Evolutionary conservation across 2,329 filamentous ascomycete species (phyloP), one percentile per base, ranked within the genome.

Genomic region (Cyphellophora attinorum): DNA sequence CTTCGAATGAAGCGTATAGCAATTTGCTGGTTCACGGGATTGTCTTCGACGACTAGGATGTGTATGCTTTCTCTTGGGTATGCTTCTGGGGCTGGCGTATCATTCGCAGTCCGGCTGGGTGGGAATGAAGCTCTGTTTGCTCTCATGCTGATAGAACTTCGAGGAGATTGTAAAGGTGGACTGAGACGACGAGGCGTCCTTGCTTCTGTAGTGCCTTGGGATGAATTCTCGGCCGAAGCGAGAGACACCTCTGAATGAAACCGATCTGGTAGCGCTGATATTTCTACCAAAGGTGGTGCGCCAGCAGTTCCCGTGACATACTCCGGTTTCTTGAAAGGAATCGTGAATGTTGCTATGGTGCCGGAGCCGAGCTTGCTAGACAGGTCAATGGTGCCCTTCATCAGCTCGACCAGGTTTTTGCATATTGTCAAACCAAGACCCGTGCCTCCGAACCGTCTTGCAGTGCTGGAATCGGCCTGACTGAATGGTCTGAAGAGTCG

Each of bases 11-110:
- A 83, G 49, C 79, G 82, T 16, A 79, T 70, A 2, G 83, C 82
- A 43, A 85, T 85, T 51, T 83, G 79, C 51, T 85, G 79, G 46
- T 84, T 84, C 42, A 81, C 79, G 2, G 70, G 64, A 49, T 88
- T 86, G 52, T 89, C 84, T 57, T 89, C 84, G 2, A 88, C 83
- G 1, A 91, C 74, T 13, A 89, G 59, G n/a, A 89, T 65, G 31
- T 83, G 74, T 5, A 79, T 67, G 23, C 74, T 70, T 35, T 71
- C 64, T 35, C 83, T 68, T 35, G 29, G 13, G 13, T 10, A 13
- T 6, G 28, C 11, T 16, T 29, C n/a, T 8, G 13, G 8, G 14
- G 6, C 10, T 8, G 28, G 28, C 6, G 28, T 8, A 13, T 16
- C 28, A 8, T 6, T 10, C 28, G n/a, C 8, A 13, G 28, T 28